Evolutionary conservation across 2,329 filamentous ascomycete species (phyloP), one percentile per base, ranked within the genome.

Genomic region (Tolypocladium amazonense): DNA sequence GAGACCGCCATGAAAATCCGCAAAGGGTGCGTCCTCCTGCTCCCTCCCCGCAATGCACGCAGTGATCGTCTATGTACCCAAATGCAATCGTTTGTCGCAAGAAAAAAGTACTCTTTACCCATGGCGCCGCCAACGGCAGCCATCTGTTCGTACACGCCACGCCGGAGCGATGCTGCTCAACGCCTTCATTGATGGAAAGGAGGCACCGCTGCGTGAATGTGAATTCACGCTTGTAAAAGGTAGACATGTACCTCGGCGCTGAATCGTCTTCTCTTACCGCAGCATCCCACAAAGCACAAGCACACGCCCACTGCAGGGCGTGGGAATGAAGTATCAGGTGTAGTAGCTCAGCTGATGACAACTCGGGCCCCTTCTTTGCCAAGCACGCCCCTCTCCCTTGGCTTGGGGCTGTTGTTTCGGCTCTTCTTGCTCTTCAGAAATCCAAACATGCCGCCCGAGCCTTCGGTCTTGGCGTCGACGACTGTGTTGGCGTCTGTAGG

Each of bases 321-420:
- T 14, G 37, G 37, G 37, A n/a, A n/a, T 41, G 18, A 55, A 14
- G 27, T 43, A 20, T 43, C 35, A 9, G 11, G 23, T 38, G 23
- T 38, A 45, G 35, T 39, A 23, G 33, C 30, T 63, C 78, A 89
- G 67, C 84, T 87, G 69, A 93, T 88, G 60, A 93, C 83, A 64
- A 91, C 87, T 71, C 94, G 82, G 14, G 94, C 92, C 20, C 94
- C 94, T 72, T 97, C 92, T 71, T 97, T 97, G 60, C 94, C 94
- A 61, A 99, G 71, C 9, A 99, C 92, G 61, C 94, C 94, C 59
- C 91, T 84, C 76, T 97, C 92, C 72, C 91, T 93, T 33, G 92
- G 92, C 76, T 96, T 97, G 1, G 94, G 94, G 71, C 92, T 97
- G 73, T 92, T 87, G 59, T 92, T 91, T 63, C 92, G 82, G 35